Evolutionary conservation across 371 early-diverging fungal species (phyloP), one percentile per base, ranked within the genome.

Genomic region (Apophysomyces variabilis): DNA sequence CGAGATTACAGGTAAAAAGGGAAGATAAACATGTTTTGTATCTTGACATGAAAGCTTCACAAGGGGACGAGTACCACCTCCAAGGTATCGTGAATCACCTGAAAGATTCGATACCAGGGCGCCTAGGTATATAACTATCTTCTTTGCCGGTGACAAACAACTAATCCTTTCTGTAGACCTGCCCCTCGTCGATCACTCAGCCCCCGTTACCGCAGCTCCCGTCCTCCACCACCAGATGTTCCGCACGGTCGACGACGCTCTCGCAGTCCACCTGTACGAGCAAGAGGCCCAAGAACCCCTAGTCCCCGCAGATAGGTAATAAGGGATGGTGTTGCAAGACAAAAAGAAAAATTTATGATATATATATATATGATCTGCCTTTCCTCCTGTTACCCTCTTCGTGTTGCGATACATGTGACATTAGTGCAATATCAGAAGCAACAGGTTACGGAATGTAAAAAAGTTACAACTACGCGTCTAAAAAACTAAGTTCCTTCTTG

Each of bases 201-300:
- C 21, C 54, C 54, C 8, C 54, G 54, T 21, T 50, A 18, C 11
- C 54, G 54, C 21, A 26, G 21, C 54, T 7, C 54, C 21, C 54
- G 54, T 50, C 54, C 54, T 21, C 54, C 54, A 1, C 54, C 54
- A 21, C 35, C 54, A 9, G 54, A 50, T 5, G 11, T 50, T 9
- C 9, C 21, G 8, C 54, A 50, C 21, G 21, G 21, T 18, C 54
- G 54, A 50, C 54, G 54, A 50, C 54, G 54, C 21, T 50, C 54
- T 9, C n/a, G 54, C 5, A 50, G 54, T 26, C 54, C 54, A 21
- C 54, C 54, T 50, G 21, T 50, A 21, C 54, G 54, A 50, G 21
- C 54, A 50, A 50, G 54, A 50, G 54, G 54, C 21, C 54, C 54
- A 16, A 50, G 54, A 50, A 50, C 54, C 5, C 54, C 54, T 21